Percentiles rank a stretch among this genome's conserved stretches.
Conservation (phyloP, 192 early-diverging fungal genomes). For the Mortierella antarctica region DNA sequence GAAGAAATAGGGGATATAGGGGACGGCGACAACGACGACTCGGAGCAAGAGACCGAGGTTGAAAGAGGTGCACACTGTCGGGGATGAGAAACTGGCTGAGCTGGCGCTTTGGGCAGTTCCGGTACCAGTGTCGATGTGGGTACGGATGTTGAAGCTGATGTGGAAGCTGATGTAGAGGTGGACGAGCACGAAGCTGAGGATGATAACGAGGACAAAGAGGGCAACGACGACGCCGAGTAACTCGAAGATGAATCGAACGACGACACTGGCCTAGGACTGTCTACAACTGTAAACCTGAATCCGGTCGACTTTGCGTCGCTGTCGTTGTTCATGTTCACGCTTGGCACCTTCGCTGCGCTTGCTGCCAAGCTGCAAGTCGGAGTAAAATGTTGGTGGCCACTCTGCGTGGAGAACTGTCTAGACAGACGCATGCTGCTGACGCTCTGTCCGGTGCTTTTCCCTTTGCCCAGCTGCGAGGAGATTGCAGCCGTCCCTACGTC, state of each 20-base stretch:
- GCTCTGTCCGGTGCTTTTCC: not conserved
- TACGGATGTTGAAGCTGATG: not conserved
- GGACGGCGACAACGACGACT: not conserved
- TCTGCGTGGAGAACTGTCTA: constrained; percentile 25
- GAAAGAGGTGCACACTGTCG: not conserved
- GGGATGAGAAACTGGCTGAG: not conserved
- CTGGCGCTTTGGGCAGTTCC: not conserved
- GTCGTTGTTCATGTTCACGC: not conserved
- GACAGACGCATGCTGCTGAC: not conserved
- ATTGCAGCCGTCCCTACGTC: not conserved
- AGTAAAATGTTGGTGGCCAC: not conserved
- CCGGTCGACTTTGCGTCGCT: constrained; percentile 7
- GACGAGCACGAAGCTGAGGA: not conserved
- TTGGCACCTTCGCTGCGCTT: not conserved
- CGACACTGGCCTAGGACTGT: not conserved
- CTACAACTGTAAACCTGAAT: no score
- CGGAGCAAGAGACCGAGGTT: constrained; percentile 10
- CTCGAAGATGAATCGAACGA: not conserved
- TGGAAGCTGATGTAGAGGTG: not conserved
- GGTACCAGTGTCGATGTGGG: not conserved
- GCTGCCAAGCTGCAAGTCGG: no score
- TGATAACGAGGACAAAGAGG: constrained; percentile 1
- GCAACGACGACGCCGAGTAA: no score
- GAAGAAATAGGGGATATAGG: not conserved
- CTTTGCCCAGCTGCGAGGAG: not conserved